phyloP scores from a whole-genome alignment of 371 early-diverging fungal species.

The Choanephora cucurbitarum region DNA sequence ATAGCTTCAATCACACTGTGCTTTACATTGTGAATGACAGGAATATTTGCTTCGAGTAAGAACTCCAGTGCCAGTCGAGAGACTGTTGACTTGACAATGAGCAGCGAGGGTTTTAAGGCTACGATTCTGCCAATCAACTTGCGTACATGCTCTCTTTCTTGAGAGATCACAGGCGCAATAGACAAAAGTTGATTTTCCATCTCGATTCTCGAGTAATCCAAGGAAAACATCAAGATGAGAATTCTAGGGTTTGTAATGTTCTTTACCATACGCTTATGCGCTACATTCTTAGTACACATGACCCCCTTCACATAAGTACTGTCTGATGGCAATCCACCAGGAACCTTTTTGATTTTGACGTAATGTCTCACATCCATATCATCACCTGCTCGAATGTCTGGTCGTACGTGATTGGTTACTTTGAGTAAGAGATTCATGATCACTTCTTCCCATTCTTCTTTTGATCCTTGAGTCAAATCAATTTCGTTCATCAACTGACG shows the following conservation, averaged over 20 bases:
- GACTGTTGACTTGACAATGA: constrained; percentile 83
- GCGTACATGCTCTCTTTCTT: constrained; percentile 83
- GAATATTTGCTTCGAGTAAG: constrained; percentile 74
- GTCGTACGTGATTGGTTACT: constrained; percentile 69
- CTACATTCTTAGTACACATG: constrained; percentile 89
- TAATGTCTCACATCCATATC: constrained; percentile 89
- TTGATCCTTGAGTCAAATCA: constrained; percentile 27
- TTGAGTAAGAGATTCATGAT: constrained; percentile 72
- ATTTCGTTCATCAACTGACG: constrained; percentile 52
- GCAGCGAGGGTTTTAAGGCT: constrained; percentile 75
- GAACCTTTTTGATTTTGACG: constrained; percentile 93
- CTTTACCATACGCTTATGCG: constrained; percentile 87
- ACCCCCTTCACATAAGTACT: constrained; percentile 85
- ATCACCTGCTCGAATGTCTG: constrained; percentile 76
- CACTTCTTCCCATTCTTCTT: constrained; percentile 76
- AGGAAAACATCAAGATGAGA: constrained; percentile 82
- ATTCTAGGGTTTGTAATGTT: constrained; percentile 74
- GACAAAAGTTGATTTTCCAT: constrained; percentile 81
- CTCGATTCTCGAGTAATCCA: constrained; percentile 86
- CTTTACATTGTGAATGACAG: constrained; percentile 88
- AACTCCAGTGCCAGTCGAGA: constrained; percentile 86
- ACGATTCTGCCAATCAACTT: constrained; percentile 81
- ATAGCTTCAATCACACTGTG: constrained; percentile 79
- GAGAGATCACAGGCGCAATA: constrained; percentile 77
- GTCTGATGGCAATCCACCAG: constrained; percentile 82